Base-by-base conservation (phyloP, 495 filamentous ascomycete species). In the Podospora pseudoanserina region DNA sequence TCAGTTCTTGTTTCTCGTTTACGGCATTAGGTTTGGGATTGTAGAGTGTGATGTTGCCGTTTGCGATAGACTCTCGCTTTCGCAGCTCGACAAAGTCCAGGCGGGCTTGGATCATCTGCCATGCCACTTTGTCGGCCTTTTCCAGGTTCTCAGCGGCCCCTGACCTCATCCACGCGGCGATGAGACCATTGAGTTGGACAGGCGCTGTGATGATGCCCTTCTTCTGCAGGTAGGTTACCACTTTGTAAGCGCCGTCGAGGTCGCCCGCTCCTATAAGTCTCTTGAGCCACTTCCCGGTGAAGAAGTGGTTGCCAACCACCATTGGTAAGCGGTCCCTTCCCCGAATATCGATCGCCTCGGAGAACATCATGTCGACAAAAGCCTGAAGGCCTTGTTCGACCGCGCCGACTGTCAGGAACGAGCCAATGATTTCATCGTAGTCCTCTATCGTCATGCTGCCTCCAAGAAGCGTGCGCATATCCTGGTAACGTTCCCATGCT, bases 301-400 rank as follows among this genome's bases (percentile, higher is more conserved):
- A 94, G 77, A 90, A 93, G 55, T 90, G 87, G 72, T 91, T 93
- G 63, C 89, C 86, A 62, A 91, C 86, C 28, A 78, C 79, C 9
- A 84, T 79, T 6, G 91, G 90, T 20, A 92, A 73, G 55, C 71
- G 72, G 71, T 82, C 72, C 79, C 79, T 74, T 23, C 76, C 77
- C 27, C 71, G 71, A 28, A 81, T 68, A 61, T 84, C 78, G 61
- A 84, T 62, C 26, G 83, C 77, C 1, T 84, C 84, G 0, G 85
- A 87, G 56, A 90, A 86, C 90, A 93, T 92, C 91, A 93, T 92
- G 74, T 94, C 91, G 64, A 89, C 90, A 80, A 94, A 94, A 1
- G 88, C 86, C 58, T 88, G 86, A 65, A 93, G 82, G 1, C 88
- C 91, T 44, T 88, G 79, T 71, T 92, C 86, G 13, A 85, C 78